A percentile compares a stretch with the other conserved stretches of the same genome.
Evolutionary conservation across 805 yeast genomes (phyloP).

Genomic region (Wickerhamomyces hampshirensis): DNA sequence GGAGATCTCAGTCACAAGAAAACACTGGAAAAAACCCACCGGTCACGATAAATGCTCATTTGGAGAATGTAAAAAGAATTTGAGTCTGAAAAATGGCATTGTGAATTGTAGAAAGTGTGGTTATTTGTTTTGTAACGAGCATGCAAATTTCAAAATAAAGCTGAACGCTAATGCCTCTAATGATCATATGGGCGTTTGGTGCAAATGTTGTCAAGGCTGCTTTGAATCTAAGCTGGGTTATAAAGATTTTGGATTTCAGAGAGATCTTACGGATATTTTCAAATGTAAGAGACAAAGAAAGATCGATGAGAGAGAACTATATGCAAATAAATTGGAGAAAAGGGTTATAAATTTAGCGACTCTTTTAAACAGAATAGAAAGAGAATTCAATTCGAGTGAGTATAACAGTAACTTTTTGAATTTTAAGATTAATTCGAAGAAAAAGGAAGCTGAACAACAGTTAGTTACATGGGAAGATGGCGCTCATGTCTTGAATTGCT

Average conservation of each 20-base stretch:
- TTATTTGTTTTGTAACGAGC: conserved; percentile 57
- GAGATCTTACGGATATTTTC: conserved; percentile 45
- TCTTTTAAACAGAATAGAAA: conserved; percentile 25
- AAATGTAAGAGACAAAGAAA: conserved; percentile 33
- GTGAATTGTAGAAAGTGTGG: conserved; percentile 81
- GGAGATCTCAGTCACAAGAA: conserved; percentile 36
- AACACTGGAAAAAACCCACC: conserved; percentile 55
- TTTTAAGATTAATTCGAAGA: conserved; percentile 25
- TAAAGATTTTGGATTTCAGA: conserved; percentile 36
- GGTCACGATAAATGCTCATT: conserved; percentile 39
- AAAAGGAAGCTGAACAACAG: conserved; percentile 38
- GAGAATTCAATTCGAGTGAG: conserved; percentile 16
- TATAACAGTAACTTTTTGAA: conserved; percentile 21
- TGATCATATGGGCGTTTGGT: conserved; percentile 58
- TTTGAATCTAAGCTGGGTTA: conserved; percentile 51
- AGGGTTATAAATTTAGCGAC: conserved; percentile 45
- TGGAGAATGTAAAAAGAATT: conserved; percentile 34
- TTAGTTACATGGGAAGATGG: conserved; percentile 68
- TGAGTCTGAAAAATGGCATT: conserved; percentile 49
- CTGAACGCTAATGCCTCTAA: conserved; percentile 44
- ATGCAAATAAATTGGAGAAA: conserved; percentile 54
- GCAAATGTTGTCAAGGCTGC: conserved; percentile 64
- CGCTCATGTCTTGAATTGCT: conserved; percentile 44
- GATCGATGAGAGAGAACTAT: conserved; percentile 46
- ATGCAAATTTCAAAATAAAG: conserved; percentile 50